Base-by-base conservation (phyloP, 305 asterid species). In the Solanum hybrid region DNA sequence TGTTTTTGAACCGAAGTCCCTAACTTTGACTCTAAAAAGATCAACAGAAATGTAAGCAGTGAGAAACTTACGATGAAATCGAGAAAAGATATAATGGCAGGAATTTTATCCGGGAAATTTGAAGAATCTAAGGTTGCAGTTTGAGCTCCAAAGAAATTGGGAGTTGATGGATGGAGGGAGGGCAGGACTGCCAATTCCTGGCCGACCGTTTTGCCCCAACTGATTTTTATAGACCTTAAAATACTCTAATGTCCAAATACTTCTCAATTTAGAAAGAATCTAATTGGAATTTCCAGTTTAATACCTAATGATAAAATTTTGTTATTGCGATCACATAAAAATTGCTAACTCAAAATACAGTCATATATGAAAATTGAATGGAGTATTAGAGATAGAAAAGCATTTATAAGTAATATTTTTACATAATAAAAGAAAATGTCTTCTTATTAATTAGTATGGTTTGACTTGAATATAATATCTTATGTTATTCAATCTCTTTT, bases 51-150 rank as follows among this genome's bases (percentile, higher is more conserved):
- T 7, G 17, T 84, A 84, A 19, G 31, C 72, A 45, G 22, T 27
- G 22, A 51, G 12, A 15, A 51, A 31, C 75, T 84, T 51, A 19
- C 35, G n/a, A 42, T 15, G 37, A 79, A 79, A 79, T 79, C 64
- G 24, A n/a, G 11, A 81, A 60, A n/a, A 35, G 66, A 42, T 42
- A 10, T 10, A 42, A 81, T 2, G 86, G 26, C 1, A 38, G 6
- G 22, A 84, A 31, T 17, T 17, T 84, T 22, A 29, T 82, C 76
- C 87, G n/a, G 32, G 22, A 85, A 31, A 45, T 51, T 45, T 84
- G 87, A 51, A 84, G 73, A 84, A 85, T 85, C 73, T 85, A 85
- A 85, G 87, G 87, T 85, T 11, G 45, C 13, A 51, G 31, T 85
- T 85, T 85, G 7, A 56, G 87, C 73, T 84, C 73, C 87, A 84